Conservation (phyloP, 129 eudicot genomes). For the Pulicaria dysenterica region DNA sequence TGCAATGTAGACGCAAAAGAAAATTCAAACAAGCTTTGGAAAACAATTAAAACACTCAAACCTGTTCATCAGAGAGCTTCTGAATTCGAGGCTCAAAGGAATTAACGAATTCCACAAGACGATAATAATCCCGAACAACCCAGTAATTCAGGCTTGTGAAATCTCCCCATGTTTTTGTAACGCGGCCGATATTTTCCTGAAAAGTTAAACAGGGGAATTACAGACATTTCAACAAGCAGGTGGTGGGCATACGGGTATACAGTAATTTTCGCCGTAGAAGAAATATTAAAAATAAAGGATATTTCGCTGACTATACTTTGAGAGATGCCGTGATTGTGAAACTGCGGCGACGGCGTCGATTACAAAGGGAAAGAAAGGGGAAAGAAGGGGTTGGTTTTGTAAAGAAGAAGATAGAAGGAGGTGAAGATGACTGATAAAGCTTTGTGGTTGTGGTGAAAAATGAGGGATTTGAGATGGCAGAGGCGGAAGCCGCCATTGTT, state of each 20-base stretch:
- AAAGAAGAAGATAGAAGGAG: conserved; percentile 8
- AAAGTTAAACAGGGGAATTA: conserved; percentile 8
- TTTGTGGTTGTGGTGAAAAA: conserved; percentile 28
- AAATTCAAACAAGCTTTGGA: neutral
- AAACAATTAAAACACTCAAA: conserved; percentile 33
- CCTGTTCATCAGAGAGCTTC: conserved; percentile 82
- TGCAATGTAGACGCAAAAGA: neutral
- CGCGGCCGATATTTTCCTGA: conserved; percentile 60
- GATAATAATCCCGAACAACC: conserved; percentile 90
- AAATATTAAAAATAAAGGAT: neutral
- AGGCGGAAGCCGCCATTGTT: conserved; percentile 32
- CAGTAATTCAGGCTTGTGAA: conserved; percentile 72
- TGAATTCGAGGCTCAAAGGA: conserved; percentile 63
- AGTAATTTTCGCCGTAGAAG: neutral
- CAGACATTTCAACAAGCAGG: conserved; percentile 47
- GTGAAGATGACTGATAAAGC: conserved; percentile 20
- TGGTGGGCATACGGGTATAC: conserved; percentile 36
- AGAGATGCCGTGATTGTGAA: conserved; percentile 45
- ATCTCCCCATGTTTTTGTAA: conserved; percentile 61
- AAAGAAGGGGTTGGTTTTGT: conserved; percentile 22
- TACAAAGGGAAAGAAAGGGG: conserved; percentile 21
- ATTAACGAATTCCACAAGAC: conserved; percentile 81
- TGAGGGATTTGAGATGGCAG: conserved; percentile 16
- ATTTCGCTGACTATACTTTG: conserved; percentile 31
- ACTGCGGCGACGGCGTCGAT: conserved; percentile 39